Conservation (phyloP, 1,284 basidiomycete genomes). For the Meripilus lineatus region DNA sequence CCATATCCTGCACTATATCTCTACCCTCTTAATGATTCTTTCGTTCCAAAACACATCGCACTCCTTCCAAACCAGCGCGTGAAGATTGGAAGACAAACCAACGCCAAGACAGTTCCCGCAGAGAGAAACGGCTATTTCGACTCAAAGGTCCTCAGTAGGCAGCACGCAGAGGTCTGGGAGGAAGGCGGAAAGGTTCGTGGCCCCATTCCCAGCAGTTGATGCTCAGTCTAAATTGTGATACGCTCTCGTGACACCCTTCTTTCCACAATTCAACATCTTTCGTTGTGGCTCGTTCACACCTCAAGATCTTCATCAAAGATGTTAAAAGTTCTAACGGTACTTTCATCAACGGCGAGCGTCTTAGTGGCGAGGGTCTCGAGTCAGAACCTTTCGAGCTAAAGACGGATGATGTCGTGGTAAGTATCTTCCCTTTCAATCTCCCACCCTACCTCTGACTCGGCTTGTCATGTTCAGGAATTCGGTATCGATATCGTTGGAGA, state of each 20-base stretch:
- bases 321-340: constrained; percentile 98
- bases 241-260: too few species aligned
- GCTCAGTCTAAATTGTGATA: too few species aligned
- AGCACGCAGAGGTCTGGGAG: constrained; percentile 98
- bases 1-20: constrained; percentile 78
- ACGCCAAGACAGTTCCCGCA: constrained; percentile 91
- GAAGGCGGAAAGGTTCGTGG: constrained; percentile 74
- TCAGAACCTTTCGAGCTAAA: constrained; percentile 94
- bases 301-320: constrained; percentile 94
- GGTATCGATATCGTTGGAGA: constrained; percentile 99
- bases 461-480: constrained; percentile 67
- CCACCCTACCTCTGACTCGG: neutral
- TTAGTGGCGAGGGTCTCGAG: constrained; percentile 88
- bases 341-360: constrained; percentile 94
- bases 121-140: constrained; percentile 98
- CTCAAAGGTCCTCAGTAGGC: constrained; percentile 91
- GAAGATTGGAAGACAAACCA: constrained; percentile 98
- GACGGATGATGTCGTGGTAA: constrained; percentile 85
- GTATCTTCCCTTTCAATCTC: constrained; percentile 28
- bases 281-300: neutral
- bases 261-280: neutral
- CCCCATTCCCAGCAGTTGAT: too few species aligned
- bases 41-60: constrained; percentile 93
- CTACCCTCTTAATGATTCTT: constrained; percentile 95
- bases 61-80: constrained; percentile 69